Conservation (phyloP, 257 asterid species). For the Solanum sitiens region DNA sequence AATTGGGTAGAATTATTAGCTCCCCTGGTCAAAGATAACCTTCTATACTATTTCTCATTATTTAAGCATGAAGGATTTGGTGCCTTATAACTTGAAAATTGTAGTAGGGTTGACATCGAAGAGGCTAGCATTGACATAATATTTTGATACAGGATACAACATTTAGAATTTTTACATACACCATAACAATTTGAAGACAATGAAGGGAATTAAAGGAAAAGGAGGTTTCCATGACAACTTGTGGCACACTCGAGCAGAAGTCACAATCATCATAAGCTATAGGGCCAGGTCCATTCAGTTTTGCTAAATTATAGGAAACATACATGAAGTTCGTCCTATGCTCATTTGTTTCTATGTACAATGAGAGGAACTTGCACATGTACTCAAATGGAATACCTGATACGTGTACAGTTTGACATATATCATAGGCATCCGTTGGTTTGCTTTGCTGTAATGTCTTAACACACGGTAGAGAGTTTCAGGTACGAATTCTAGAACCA, state of each 20-base stretch:
- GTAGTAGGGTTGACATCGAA: not conserved
- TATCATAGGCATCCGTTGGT: constrained; percentile 72
- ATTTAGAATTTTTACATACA: not conserved
- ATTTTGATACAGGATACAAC: not conserved
- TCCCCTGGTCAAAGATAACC: not conserved
- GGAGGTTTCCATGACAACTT: not conserved
- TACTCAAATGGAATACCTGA: constrained; percentile 31
- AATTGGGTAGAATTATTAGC: not conserved
- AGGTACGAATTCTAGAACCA: constrained; percentile 77
- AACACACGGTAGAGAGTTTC: constrained; percentile 65
- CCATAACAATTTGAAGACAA: not conserved
- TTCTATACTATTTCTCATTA: not conserved
- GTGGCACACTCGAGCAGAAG: not conserved
- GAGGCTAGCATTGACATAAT: not conserved
- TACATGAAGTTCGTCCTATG: not conserved
- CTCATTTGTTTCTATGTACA: not conserved
- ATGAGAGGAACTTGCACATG: not conserved
- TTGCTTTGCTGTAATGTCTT: constrained; percentile 67
- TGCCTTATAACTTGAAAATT: not conserved
- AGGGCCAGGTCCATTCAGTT: not conserved
- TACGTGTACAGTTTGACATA: constrained; percentile 72
- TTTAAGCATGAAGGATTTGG: not conserved
- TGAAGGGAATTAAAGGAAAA: not conserved
- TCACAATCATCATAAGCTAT: not conserved
- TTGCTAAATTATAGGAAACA: not conserved